These are phyloP conservation scores for Leishmania arabica DNA, from an alignment of 208 protist genomes.

Conservation along the genomic window DNA sequence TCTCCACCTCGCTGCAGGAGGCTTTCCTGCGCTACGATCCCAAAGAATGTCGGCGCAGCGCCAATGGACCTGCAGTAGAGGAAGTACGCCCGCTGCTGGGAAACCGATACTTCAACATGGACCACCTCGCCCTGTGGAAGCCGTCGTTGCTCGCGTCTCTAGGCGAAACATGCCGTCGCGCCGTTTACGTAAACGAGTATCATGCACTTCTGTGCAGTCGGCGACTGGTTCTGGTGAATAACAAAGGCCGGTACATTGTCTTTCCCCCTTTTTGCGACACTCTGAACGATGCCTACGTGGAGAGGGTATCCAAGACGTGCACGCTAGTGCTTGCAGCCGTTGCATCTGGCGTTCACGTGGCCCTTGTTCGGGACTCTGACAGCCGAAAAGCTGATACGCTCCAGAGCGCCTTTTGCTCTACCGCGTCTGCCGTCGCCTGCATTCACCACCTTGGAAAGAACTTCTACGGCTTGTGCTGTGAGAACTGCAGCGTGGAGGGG, in stretches of 20 bases:
- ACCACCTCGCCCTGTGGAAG: constrained; percentile 30
- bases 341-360: constrained; percentile 49
- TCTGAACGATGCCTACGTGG: constrained; percentile 60
- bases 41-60: background rate
- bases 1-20: constrained; percentile 11
- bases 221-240: constrained; percentile 53
- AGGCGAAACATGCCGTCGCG: constrained; percentile 21
- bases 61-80: constrained; percentile 4
- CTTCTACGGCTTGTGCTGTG: constrained; percentile 63
- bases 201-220: constrained; percentile 49
- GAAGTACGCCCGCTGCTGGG: constrained; percentile 20
- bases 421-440: constrained; percentile 34
- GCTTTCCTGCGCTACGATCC: constrained; percentile 24
- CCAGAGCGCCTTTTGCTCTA: constrained; percentile 31
- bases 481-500: constrained; percentile 57
- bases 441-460: constrained; percentile 51
- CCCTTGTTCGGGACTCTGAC: constrained; percentile 33
- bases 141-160: constrained; percentile 29
- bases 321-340: constrained; percentile 59
- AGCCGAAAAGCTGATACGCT: constrained; percentile 18
- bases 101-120: constrained; percentile 34
- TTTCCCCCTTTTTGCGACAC: constrained; percentile 59
- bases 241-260: constrained; percentile 38
- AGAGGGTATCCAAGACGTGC: constrained; percentile 30
- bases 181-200: constrained; percentile 34